Conservation (phyloP, 768 basidiomycete genomes). For the Boletus pseudopeckii region DNA sequence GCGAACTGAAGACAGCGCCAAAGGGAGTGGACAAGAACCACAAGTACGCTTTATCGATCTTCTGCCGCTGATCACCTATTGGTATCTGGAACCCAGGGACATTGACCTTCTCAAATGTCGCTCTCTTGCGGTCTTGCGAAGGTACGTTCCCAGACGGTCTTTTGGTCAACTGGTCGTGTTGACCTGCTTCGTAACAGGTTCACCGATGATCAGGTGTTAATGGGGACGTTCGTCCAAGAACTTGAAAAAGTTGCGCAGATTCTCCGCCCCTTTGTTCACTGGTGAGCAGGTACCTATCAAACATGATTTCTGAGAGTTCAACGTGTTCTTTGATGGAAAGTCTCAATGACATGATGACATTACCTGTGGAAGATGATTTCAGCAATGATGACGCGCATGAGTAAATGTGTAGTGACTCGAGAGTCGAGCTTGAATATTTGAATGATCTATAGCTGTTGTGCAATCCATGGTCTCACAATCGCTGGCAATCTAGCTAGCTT, state of each 20-base stretch:
- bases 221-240: conserved; percentile 58
- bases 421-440: background rate
- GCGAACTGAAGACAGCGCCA: conserved; percentile 86
- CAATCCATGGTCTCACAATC: background rate
- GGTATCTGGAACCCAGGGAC: conserved; percentile 47
- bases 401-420: background rate
- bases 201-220: conserved; percentile 68
- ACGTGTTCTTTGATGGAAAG: conserved; percentile 32
- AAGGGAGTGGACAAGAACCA: conserved; percentile 87
- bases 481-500: background rate
- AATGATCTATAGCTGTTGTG: conserved; percentile 1
- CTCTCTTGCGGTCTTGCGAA: conserved; percentile 64
- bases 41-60: conserved; percentile 41
- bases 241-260: conserved; percentile 53
- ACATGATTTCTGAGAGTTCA: background rate
- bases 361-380: conserved; percentile 34
- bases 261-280: conserved; percentile 75
- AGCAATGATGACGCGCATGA: conserved; percentile 4
- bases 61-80: background rate
- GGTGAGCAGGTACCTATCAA: conserved; percentile 40
- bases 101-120: conserved; percentile 90
- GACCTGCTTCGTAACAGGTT: conserved; percentile 47
- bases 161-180: background rate
- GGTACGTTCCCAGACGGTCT: conserved; percentile 37
- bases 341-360: conserved; percentile 69